Conservation (phyloP, 164 flowering plant species). For the Magnolia changhungtana region DNA sequence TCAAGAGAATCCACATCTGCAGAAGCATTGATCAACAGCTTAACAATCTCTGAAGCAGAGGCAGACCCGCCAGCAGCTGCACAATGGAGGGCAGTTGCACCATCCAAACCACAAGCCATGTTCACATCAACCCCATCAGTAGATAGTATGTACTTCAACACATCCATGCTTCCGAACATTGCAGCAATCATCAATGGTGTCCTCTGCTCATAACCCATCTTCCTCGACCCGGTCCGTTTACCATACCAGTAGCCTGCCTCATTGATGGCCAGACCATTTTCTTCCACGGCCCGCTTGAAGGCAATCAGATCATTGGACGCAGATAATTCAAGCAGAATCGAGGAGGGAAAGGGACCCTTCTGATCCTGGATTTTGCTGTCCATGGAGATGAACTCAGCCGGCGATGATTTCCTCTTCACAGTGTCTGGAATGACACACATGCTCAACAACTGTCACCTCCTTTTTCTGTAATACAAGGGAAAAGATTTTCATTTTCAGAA, state of each 20-base stretch:
- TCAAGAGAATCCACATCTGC: conserved; percentile 50
- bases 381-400: background rate
- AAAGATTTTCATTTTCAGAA: background rate
- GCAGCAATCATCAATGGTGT: conserved; percentile 86
- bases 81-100: conserved; percentile 87
- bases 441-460: background rate
- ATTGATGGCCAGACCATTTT: conserved; percentile 41
- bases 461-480: background rate
- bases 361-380: background rate
- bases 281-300: conserved; percentile 51
- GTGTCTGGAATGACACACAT: conserved; percentile 3
- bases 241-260: conserved; percentile 76
- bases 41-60: conserved; percentile 41
- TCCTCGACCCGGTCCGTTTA: conserved; percentile 54
- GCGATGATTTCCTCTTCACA: background rate
- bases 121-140: conserved; percentile 52
- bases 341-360: conserved; percentile 9
- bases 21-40: conserved; percentile 55
- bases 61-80: conserved; percentile 79
- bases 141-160: conserved; percentile 51
- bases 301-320: conserved; percentile 59
- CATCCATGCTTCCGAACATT: conserved; percentile 59
- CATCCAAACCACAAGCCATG: conserved; percentile 58
- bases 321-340: conserved; percentile 66
- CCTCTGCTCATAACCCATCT: conserved; percentile 76